phyloP scores from a whole-genome alignment of 1,284 basidiomycete species.

The Neonothopanus nambi region DNA sequence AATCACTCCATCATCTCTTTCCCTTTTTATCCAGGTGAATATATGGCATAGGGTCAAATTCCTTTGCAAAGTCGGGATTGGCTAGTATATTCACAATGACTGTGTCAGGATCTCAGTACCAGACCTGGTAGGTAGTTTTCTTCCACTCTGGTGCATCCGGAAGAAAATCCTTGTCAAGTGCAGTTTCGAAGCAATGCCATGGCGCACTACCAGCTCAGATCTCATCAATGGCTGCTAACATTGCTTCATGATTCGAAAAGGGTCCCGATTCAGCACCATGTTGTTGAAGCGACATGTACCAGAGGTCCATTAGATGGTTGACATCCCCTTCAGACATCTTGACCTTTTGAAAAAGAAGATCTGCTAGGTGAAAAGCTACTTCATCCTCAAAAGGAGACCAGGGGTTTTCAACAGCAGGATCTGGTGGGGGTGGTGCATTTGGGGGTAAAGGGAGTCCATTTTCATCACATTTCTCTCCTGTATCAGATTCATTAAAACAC shows the following conservation, averaged over 20 bases:
- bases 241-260: constrained; percentile 22
- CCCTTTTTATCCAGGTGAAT: constrained; percentile 12
- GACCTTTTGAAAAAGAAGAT: constrained; percentile 19
- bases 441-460: constrained; percentile 3
- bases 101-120: constrained; percentile 21
- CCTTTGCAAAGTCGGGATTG: constrained; percentile 17
- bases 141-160: constrained; percentile 24
- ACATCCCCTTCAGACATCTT: constrained; percentile 19
- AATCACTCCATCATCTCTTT: constrained; percentile 21
- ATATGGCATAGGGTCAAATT: constrained; percentile 23
- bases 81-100: constrained; percentile 21
- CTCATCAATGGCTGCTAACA: constrained; percentile 28
- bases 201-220: constrained; percentile 26
- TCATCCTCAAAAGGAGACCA: constrained; percentile 17
- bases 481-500: neutral
- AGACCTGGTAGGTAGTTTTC: constrained; percentile 24
- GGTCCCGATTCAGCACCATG: constrained; percentile 18
- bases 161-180: constrained; percentile 23
- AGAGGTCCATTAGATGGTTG: constrained; percentile 19
- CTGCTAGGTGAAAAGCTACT: constrained; percentile 13
- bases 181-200: constrained; percentile 24
- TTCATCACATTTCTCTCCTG: constrained; percentile 12
- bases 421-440: constrained; percentile 3
- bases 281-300: constrained; percentile 9
- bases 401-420: neutral